phyloP scores from a whole-genome alignment of 2,329 filamentous ascomycete species.

The Metarhizium anisopliae region DNA sequence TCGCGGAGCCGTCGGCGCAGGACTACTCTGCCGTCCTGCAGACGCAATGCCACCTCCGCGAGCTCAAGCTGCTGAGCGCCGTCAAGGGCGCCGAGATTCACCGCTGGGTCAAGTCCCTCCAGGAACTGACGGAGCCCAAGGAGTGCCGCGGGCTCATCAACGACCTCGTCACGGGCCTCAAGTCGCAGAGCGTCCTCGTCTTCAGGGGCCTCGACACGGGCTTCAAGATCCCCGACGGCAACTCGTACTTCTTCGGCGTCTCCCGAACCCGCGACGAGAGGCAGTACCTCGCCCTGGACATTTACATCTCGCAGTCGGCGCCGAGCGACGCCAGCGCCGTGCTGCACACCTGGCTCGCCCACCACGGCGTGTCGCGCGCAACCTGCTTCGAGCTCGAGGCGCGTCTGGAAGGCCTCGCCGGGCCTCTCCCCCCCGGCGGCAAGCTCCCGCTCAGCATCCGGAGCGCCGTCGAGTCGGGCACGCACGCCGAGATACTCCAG shows the following conservation, averaged over 20 bases:
- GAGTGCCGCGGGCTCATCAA: conserved; percentile 15
- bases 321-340: conserved; percentile 21
- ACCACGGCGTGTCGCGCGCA: conserved; percentile 22
- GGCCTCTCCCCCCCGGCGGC: background rate
- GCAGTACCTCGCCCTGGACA: conserved; percentile 14
- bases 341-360: conserved; percentile 29
- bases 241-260: conserved; percentile 25
- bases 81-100: conserved; percentile 18
- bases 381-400: conserved; percentile 24
- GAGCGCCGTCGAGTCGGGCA: conserved; percentile 17
- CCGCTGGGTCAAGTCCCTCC: conserved; percentile 16
- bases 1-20: conserved; percentile 15
- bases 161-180: conserved; percentile 18
- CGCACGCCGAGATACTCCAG: conserved; percentile 20
- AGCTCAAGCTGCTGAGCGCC: conserved; percentile 21
- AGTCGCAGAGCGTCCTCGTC: conserved; percentile 15
- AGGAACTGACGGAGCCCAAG: conserved; percentile 10
- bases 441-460: conserved; percentile 16
- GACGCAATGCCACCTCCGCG: conserved; percentile 21
- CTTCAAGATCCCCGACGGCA: conserved; percentile 21
- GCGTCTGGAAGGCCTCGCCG: conserved; percentile 12
- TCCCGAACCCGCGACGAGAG: conserved; percentile 10
- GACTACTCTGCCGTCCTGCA: conserved; percentile 22
- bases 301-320: conserved; percentile 26
- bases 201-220: conserved; percentile 27